Evolutionary conservation across 2,329 filamentous ascomycete genomes (phyloP).

Genomic region (Aureobasidium lini): DNA sequence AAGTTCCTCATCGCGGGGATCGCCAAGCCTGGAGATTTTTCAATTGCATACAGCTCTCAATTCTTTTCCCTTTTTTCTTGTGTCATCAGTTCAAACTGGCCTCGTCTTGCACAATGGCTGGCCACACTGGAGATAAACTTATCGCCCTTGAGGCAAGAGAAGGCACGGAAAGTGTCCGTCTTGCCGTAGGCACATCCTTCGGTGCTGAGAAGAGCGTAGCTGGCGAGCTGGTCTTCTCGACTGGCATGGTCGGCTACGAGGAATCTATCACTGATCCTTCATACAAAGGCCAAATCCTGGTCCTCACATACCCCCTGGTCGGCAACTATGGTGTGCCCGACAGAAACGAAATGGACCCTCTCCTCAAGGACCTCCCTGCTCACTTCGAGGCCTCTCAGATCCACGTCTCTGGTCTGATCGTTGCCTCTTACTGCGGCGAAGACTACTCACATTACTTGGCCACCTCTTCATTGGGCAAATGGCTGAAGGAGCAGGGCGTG

Average conservation of each 20-base stretch:
- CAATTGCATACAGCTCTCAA: not conserved
- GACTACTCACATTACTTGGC: constrained; percentile 94
- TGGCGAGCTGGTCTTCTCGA: constrained; percentile 98
- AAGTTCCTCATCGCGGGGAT: not conserved
- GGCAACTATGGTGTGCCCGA: constrained; percentile 97
- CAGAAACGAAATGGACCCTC: constrained; percentile 72
- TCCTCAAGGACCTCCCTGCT: constrained; percentile 78
- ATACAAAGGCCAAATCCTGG: constrained; percentile 87
- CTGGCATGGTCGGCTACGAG: constrained; percentile 97
- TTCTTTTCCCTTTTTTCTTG: constrained; percentile 12
- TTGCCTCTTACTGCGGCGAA: constrained; percentile 87
- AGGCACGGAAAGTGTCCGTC: constrained; percentile 51
- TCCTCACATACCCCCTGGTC: constrained; percentile 90
- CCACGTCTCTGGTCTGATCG: constrained; percentile 85
- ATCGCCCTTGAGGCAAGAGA: constrained; percentile 90
- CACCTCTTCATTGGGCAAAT: constrained; percentile 79
- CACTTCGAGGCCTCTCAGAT: constrained; percentile 91
- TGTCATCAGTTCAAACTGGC: constrained; percentile 11
- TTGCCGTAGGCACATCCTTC: constrained; percentile 94
- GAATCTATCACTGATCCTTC: constrained; percentile 86
- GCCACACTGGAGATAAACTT: constrained; percentile 29
- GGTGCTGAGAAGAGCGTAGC: constrained; percentile 90
- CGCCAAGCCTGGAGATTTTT: constrained; percentile 13
- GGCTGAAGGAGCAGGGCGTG: constrained; percentile 92
- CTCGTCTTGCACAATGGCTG: constrained; percentile 16